Percentiles rank a stretch among this genome's conserved stretches.
Evolutionary conservation across 192 early-diverging fungal genomes (phyloP).

Genomic region (Dimargaris xerosporica): DNA sequence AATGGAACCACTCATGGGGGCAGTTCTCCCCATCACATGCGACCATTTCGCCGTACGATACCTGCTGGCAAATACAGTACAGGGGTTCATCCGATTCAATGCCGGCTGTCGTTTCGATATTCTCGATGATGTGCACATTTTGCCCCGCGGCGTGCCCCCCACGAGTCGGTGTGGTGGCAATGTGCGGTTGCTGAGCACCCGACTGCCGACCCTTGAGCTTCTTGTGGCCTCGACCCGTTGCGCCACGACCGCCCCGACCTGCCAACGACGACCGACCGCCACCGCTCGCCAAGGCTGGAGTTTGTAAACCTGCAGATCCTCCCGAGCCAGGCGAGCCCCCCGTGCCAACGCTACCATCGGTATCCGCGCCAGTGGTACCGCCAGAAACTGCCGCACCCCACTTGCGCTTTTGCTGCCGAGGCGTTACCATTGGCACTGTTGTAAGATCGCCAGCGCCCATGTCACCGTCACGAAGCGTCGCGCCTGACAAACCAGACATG

Average conservation of each 20-base stretch:
- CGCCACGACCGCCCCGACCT: not conserved
- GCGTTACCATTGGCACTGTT: too few species aligned
- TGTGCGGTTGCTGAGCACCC: not conserved
- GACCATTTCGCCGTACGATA: conserved; percentile 97
- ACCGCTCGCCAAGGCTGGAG: not conserved
- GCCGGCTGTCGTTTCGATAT: conserved; percentile 4
- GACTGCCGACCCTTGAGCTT: not conserved
- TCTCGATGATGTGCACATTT: conserved; percentile 9
- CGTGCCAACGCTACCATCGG: not conserved
- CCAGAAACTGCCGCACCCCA: not conserved
- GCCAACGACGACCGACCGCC: not conserved
- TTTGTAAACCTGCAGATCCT: not conserved
- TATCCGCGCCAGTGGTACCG: not conserved
- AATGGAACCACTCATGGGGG: conserved; percentile 97
- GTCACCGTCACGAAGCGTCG: not conserved
- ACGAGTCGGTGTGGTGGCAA: not conserved
- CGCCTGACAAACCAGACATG: not conserved
- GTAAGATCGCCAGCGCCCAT: too few species aligned
- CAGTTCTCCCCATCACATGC: conserved; percentile 85
- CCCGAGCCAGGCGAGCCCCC: not conserved
- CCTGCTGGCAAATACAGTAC: conserved; percentile 93
- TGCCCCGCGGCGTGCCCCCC: not conserved
- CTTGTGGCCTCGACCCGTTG: not conserved
- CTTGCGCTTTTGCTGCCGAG: conserved; percentile 5
- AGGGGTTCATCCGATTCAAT: conserved; percentile 94